Conservation (phyloP, 2,329 filamentous ascomycete species). For the Fusarium circinatum region DNA sequence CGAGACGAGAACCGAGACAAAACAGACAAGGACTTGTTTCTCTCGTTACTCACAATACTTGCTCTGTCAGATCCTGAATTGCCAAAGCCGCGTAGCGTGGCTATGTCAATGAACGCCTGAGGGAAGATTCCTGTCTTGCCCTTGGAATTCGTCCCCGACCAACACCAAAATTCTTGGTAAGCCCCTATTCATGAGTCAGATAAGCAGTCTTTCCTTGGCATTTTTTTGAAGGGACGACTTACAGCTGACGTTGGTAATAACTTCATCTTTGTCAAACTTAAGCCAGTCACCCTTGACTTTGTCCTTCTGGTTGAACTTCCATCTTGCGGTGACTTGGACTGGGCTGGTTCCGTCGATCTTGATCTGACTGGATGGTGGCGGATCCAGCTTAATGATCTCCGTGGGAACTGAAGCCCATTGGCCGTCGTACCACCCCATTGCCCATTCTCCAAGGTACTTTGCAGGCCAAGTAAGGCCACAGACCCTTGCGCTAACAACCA, state of each 20-base stretch:
- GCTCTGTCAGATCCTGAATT: conserved; percentile 44
- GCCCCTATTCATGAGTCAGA: conserved; percentile 49
- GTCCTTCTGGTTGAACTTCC: conserved; percentile 63
- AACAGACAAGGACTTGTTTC: conserved; percentile 48
- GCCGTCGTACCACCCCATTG: conserved; percentile 67
- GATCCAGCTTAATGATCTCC: conserved; percentile 60
- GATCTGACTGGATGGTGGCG: conserved; percentile 58
- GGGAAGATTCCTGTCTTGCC: conserved; percentile 66
- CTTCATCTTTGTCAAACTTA: conserved; percentile 73
- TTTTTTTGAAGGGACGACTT: conserved; percentile 42
- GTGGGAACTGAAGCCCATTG: conserved; percentile 60
- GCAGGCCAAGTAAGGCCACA: conserved; percentile 62
- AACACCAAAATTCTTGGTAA: conserved; percentile 64
- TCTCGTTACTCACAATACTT: conserved; percentile 49
- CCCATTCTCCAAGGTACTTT: conserved; percentile 66
- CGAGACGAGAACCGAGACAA: conserved; percentile 50
- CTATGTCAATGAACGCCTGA: conserved; percentile 59
- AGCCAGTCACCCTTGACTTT: conserved; percentile 58
- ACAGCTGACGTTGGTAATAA: conserved; percentile 72
- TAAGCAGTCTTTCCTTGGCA: background rate
- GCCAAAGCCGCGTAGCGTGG: conserved; percentile 54
- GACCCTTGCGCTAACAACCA: conserved; percentile 60
- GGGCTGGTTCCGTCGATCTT: conserved; percentile 58
- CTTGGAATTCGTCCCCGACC: conserved; percentile 63
- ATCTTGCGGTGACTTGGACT: conserved; percentile 60